Evolutionary conservation across 495 filamentous ascomycete species (phyloP).

Genomic region (Hypomontagnella submonticulosa): DNA sequence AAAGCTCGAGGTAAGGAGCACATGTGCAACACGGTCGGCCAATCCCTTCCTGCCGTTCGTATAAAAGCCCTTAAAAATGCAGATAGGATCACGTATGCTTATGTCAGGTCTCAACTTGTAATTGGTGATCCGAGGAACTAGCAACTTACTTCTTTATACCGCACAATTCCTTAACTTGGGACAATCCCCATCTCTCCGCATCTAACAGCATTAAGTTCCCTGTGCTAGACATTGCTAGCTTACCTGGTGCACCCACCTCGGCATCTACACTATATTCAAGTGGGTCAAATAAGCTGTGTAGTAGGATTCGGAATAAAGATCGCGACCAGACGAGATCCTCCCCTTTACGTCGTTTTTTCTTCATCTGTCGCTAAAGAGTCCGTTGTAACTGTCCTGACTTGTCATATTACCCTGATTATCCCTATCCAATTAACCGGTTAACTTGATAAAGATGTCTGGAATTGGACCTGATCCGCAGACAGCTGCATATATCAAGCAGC

Average conservation of each 20-base stretch:
- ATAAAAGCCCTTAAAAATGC: neutral
- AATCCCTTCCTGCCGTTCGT: neutral
- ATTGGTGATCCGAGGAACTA: too few species aligned
- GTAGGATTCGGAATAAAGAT: constrained; percentile 25
- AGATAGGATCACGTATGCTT: neutral
- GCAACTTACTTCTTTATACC: too few species aligned
- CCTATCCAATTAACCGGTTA: constrained; percentile 6
- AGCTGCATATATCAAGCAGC: constrained; percentile 52
- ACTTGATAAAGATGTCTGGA: constrained; percentile 28
- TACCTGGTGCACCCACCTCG: constrained; percentile 14
- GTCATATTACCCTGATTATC: neutral
- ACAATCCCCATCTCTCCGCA: neutral
- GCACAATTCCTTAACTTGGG: too few species aligned
- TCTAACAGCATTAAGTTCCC: neutral
- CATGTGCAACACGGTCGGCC: constrained; percentile 18
- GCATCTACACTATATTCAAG: constrained; percentile 20
- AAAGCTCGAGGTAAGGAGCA: neutral
- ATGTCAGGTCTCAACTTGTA: too few species aligned
- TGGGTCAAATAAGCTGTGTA: constrained; percentile 25
- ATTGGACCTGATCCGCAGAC: constrained; percentile 46
- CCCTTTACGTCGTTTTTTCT: constrained; percentile 9
- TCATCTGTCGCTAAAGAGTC: neutral
- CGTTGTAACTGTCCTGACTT: neutral
- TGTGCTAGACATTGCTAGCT: neutral
- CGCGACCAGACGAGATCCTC: constrained; percentile 15